Evolutionary conservation across 495 filamentous ascomycete genomes (phyloP), one percentile per base, ranked within the genome.

Genomic region (Penicillium flavigenum): DNA sequence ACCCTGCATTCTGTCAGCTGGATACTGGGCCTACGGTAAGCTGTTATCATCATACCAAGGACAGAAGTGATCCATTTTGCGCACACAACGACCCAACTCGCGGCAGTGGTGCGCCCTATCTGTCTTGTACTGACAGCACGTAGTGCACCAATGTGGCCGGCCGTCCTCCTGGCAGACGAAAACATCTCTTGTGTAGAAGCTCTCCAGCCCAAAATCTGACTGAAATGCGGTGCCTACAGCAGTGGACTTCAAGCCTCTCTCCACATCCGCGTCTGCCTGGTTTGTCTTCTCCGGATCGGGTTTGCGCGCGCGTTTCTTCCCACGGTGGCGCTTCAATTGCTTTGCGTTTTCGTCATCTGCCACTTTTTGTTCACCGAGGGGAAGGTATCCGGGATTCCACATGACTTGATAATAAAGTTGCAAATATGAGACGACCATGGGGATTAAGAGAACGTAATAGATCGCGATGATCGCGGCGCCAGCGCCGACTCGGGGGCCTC

Each of bases 41-140:
- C 4, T 12, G 14, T 17, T 29, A 19, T 7, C 12, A 29, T 43
- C 51, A 20, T 75, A 86, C 86, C 92, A 97, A 1, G 92, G 92
- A 69, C 92, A 97, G 63, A 90, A 96, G 68, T 97, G 92, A 62
- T 97, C 92, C 88, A 96, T 93, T 63, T 90, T 93, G 31, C 77
- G 75, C 29, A 93, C 86, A 71, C 92, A 97, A 32, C 91, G 78
- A 45, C 84, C 84, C 12, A 92, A 74, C 63, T 94, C 88, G 42
- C 86, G 86, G 67, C 87, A 92, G 71, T 97, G 92, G 61, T 96
- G 92, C 3, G 88, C 79, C 27, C 92, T 78, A 63, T 96, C 92
- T 5, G 86, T 83, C 66, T 96, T 96, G 81, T 87, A 96, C 58
- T 85, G 88, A 51, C 79, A 80, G 70, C 92, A 97, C 49, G 78